Base-by-base conservation (phyloP, 2,329 filamentous ascomycete genomes). In the Curvularia sp. region DNA sequence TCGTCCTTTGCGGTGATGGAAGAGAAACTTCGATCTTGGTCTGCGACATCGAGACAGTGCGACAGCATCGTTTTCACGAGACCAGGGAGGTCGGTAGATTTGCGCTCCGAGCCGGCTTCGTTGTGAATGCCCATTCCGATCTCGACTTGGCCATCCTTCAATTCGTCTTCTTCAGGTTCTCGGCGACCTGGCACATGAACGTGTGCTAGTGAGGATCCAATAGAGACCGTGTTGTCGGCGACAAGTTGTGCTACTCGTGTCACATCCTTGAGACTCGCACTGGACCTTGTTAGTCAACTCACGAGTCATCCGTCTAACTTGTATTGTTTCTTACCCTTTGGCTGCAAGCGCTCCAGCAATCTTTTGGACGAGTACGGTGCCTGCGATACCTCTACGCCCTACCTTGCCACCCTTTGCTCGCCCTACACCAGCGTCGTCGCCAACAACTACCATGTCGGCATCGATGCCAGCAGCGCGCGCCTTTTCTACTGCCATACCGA, bases 401-500 rank as follows among this genome's bases (percentile, higher is more conserved):
- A 97, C 94, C 75, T 97, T 97, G n/a, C 94, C 93, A 10, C 90
- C 89, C 74, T 89, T 89, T 52, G 81, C 83, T 58, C 92, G 83
- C 1, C 93, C 93, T 46, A 98, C 93, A 43, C 93, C 93, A 3
- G 93, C 93, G 77, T 98, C 94, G 71, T 98, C 94, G 5, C 89
- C 92, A 7, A 97, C 92, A 8, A 96, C 90, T 9, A 96, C 88
- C 89, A 97, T 96, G 75, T 96, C 91, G 0, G 91, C 90, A 18
- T 87, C 80, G 24, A 92, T 78, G 0, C 92, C 93, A 0, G 87
- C 86, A 1, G 92, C 92, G 58, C 90, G 89, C 15, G 93, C 93
- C 81, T 97, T 97, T 78, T 97, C 94, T 8, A 95, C 91, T 0
- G 89, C 93, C 85, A 97, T 89, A 55, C 93, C 93, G 74, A 97